Evolutionary conservation across 1,284 basidiomycete genomes (phyloP), one percentile per base, ranked within the genome.

Genomic region (Moniliophthora roreri): DNA sequence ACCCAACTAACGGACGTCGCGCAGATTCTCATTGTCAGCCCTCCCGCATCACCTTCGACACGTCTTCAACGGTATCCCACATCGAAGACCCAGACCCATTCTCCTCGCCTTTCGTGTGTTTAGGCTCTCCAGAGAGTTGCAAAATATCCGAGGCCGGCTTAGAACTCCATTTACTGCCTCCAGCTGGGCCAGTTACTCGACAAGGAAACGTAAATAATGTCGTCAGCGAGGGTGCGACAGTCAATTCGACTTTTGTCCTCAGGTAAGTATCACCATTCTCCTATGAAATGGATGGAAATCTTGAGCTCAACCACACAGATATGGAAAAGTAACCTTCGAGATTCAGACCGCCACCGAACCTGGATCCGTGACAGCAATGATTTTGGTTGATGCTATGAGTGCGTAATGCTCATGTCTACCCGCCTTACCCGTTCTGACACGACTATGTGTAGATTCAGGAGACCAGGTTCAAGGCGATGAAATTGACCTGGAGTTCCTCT

Each of bases 401-500:
- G 15, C 40, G 11, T 37, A 15, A 6, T 18, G 40, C 39, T 18
- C n/a, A 21, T 48, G 8, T 20, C 11, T 44, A 6, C 9, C 20
- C 21, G 2, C 13, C 18, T 37, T 16, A 18, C 28, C n/a, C 45
- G 24, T 26, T 24, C 8, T 34, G 38, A 54, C 41, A 18, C 16
- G 23, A 36, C 34, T 46, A 42, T 44, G 28, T 39, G 21, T 21
- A n/a, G 15, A 38, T 23, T 53, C 37, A 16, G 26, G 53, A 41
- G 40, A 24, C 21, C 24, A n/a, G 50, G 10, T 48, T 35, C 28
- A 63, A 26, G 56, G 57, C 24, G 76, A 78, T 58, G 76, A 80
- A 52, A 74, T 78, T 32, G 77, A 79, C 57, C 62, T 78, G 48
- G 77, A 80, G 54, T 60, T 77, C 6, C 59, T 78, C 9, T 73